Evolutionary conservation across 2,329 filamentous ascomycete species (phyloP), one percentile per base, ranked within the genome.

Genomic region (Fusarium udum): DNA sequence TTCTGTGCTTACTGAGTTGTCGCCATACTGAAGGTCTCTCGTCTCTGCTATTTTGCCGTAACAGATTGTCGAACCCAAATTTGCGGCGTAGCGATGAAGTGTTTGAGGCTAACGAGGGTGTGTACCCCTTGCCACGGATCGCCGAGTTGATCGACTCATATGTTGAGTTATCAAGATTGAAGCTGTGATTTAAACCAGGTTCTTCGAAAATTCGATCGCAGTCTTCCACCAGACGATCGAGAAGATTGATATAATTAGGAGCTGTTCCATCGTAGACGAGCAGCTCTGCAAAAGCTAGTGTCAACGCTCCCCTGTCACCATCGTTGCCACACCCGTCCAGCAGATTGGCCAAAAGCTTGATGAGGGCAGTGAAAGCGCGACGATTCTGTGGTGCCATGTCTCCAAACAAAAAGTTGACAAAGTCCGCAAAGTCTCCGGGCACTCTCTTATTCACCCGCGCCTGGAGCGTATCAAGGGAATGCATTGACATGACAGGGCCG

Each of bases 261-360:
- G 95, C 91, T 69, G 92, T 90, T 12, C 92, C 92, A 65, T 95
- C 92, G 9, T 91, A 89, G 5, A 96, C 92, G 12, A 98, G 85
- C 57, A 98, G 87, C 79, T 98, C 95, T 0, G 95, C 92, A 84
- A 98, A 98, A 3, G 94, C 93, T 49, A 94, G 90, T 1, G 95
- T 98, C 75, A 98, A 83, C 28, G 94, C 93, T 55, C 95, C 95
- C 53, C 95, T 89, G 79, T 98, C 95, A 37, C 94, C 93, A 79
- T 98, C 95, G 77, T 97, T 97, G 57, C 92, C 92, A 74, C 95
- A 97, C 6, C 94, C 95, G 73, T 97, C 95, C 12, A 98, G 88
- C 36, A 98, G 85, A 78, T 97, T 94, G 2, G 94, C 93, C 31
- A 98, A 86, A 37, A 98, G 87, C 78, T 94, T 95, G 78, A 98